Conservation (phyloP, 805 yeast genomes). For the Wickerhamiella vanderwaltii region DNA sequence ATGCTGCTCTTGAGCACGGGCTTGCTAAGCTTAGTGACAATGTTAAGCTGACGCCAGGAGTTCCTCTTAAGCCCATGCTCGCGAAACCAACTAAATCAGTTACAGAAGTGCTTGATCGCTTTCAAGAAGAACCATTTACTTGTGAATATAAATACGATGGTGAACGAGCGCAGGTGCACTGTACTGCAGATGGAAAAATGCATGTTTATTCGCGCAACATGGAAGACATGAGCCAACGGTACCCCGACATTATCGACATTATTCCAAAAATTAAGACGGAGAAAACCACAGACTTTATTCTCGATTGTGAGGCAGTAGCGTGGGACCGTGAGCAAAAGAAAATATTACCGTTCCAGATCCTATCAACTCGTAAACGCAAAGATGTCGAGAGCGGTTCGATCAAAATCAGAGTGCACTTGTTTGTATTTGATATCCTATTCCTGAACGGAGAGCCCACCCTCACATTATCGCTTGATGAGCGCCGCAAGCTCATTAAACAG, state of each 20-base stretch:
- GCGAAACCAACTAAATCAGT: conserved; percentile 95
- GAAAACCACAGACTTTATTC: conserved; percentile 44
- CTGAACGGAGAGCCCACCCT: conserved; percentile 63
- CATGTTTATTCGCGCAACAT: conserved; percentile 84
- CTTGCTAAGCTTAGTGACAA: conserved; percentile 50
- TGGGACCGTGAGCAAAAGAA: conserved; percentile 73
- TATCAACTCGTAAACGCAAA: conserved; percentile 88
- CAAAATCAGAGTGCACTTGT: conserved; percentile 81
- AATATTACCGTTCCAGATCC: conserved; percentile 84
- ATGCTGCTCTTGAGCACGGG: conserved; percentile 54
- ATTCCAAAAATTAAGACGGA: conserved; percentile 44
- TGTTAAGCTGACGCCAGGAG: conserved; percentile 75
- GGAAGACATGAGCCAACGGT: conserved; percentile 92
- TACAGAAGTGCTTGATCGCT: conserved; percentile 81
- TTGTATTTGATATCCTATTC: conserved; percentile 78
- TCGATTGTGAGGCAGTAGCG: conserved; percentile 97
- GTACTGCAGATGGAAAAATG: conserved; percentile 49
- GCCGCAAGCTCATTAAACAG: conserved; percentile 49
- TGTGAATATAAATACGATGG: conserved; percentile 98
- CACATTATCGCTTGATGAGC: conserved; percentile 50
- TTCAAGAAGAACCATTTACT: conserved; percentile 73
- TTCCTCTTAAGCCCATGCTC: conserved; percentile 94
- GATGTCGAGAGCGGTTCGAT: conserved; percentile 81
- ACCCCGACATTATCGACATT: conserved; percentile 75
- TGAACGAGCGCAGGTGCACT: conserved; percentile 91